Evolutionary conservation across 169 alveolate genomes (phyloP), one percentile per base, ranked within the genome.

Genomic region (Amoebophrya sp.): DNA sequence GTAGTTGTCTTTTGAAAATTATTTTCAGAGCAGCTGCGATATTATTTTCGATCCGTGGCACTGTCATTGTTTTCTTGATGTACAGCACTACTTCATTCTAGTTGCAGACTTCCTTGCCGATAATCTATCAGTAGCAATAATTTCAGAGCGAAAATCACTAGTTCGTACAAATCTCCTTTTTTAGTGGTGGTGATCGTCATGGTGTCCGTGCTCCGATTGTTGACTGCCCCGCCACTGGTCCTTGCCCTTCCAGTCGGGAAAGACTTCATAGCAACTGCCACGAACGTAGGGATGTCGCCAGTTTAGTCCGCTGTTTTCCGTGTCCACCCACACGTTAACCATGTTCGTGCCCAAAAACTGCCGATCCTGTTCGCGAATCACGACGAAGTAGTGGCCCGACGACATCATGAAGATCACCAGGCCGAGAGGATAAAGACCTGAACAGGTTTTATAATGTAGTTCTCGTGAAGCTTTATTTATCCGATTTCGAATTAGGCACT

Each of bases 211-310:
- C 35, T 66, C 83, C 7, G 35, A 18, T 25, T 66, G 83, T 25
- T 66, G 83, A 12, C 35, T 12, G 29, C 83, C 83, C 1, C 83
- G 12, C 83, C 83, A 66, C 35, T n/a, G 83, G 32, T 66, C 83
- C 83, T 66, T 66, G 35, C 83, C 83, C 83, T 66, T 66, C 83
- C 83, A 66, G 29, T 66, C 38, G 1, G 83, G 83, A 18, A 12
- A 25, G 39, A n/a, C 35, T 66, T 66, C 83, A 25, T 66, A 66
- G 83, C 83, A 66, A 25, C 32, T 25, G 35, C 83, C 83, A 1
- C 83, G 29, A 2, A 66, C 83, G 35, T 66, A 66, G 83, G 83
- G 83, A 66, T 66, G 83, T 25, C 83, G 83, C 83, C 83, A 66
- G 29, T 66, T n/a, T 25, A 66, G 35, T 1, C 83, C 83, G 39